Conservation (phyloP, 352 stramenopile species). For the Phytophthora kernoviae region DNA sequence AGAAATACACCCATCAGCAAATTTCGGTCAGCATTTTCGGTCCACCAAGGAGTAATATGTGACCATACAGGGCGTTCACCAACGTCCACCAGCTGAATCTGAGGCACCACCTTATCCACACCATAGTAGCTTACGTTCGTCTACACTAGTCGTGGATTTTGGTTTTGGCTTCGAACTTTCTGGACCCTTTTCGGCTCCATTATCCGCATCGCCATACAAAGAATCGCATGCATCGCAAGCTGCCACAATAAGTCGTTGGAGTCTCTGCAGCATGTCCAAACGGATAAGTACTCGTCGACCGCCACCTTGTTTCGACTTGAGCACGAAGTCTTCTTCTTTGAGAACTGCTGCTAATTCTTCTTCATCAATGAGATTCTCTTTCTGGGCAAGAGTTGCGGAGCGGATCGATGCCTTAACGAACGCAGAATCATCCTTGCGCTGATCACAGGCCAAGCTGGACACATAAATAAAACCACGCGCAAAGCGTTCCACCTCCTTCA, state of each 20-base stretch:
- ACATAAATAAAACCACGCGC: conserved; percentile 88
- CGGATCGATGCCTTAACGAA: conserved; percentile 87
- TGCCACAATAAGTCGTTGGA: conserved; percentile 62
- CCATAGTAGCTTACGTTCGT: conserved; percentile 78
- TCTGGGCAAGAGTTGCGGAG: conserved; percentile 62
- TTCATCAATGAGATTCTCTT: conserved; percentile 76
- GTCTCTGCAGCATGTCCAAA: conserved; percentile 84
- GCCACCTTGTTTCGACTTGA: conserved; percentile 86
- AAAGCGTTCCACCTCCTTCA: conserved; percentile 86
- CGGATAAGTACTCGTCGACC: conserved; percentile 84
- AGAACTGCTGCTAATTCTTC: conserved; percentile 74
- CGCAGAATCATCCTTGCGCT: conserved; percentile 79
- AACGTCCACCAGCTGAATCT: conserved; percentile 69
- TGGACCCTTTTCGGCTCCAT: background rate
- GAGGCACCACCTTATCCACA: conserved; percentile 62
- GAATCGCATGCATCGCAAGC: conserved; percentile 70
- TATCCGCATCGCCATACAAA: conserved; percentile 37
- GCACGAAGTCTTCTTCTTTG: conserved; percentile 88
- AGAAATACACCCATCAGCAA: conserved; percentile 86
- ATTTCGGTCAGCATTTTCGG: conserved; percentile 77
- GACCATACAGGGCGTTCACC: conserved; percentile 82
- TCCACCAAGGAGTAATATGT: conserved; percentile 88
- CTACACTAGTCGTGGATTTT: conserved; percentile 58
- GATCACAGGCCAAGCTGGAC: conserved; percentile 72
- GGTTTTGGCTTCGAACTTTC: conserved; percentile 22